phyloP scores from a whole-genome alignment of 2,329 filamentous ascomycete genomes.

The Phialophora expanda region DNA sequence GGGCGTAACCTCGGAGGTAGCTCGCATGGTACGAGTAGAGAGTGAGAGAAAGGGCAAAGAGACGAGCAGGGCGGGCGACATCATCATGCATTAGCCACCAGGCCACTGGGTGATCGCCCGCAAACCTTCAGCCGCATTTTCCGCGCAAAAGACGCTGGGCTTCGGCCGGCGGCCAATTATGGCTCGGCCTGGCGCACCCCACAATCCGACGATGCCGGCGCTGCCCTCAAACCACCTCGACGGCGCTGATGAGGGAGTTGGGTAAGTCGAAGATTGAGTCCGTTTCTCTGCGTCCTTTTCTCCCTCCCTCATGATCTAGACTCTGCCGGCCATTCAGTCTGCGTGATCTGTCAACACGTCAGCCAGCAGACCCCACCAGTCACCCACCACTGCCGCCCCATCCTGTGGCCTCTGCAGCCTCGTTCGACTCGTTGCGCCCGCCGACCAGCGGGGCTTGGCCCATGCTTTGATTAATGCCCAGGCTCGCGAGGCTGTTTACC shows the following conservation, averaged over 20 bases:
- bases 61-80: background rate
- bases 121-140: background rate
- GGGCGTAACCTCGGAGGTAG: too few relatives aligned
- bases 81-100: slow-evolving; percentile 3
- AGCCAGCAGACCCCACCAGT: background rate
- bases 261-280: background rate
- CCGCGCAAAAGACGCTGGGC: background rate
- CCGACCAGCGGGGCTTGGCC: background rate
- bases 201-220: slow-evolving; percentile 3
- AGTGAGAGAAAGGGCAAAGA: too few relatives aligned
- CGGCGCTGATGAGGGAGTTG: background rate
- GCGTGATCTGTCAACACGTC: slow-evolving; percentile 5
- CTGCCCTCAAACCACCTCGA: background rate
- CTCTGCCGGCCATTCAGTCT: background rate
- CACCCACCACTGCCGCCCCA: background rate
- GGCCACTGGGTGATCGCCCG: background rate
- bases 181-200: background rate
- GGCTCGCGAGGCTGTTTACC: background rate
- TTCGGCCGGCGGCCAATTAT: background rate
- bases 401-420: background rate
- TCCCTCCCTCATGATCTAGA: too few relatives aligned
- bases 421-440: background rate
- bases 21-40: too few relatives aligned
- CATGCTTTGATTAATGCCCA: background rate
- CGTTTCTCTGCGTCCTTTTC: background rate